These are phyloP conservation scores for Carallia pectinifolia DNA, from an alignment of 345 rosid genomes.

Conservation along the genomic window DNA sequence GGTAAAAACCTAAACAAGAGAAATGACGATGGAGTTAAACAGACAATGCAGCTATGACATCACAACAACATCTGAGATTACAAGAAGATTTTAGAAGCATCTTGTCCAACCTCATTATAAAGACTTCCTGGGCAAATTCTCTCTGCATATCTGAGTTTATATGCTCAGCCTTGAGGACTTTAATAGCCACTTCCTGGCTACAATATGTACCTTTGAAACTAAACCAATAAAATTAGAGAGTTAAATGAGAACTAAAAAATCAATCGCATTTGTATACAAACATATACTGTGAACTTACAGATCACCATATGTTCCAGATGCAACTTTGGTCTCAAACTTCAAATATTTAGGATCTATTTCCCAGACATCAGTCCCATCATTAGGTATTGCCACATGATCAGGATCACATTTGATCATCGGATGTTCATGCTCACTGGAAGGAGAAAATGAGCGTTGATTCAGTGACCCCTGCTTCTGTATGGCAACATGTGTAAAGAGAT, in stretches of 20 bases:
- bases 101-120: conserved; percentile 76
- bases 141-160: conserved; percentile 74
- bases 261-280: conserved; percentile 7
- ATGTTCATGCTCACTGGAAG: conserved; percentile 43
- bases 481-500: conserved; percentile 21
- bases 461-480: conserved; percentile 60
- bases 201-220: conserved; percentile 94
- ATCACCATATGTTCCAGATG: conserved; percentile 97
- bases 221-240: conserved; percentile 15
- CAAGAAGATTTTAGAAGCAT: neutral
- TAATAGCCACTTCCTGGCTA: conserved; percentile 97
- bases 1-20: too few relatives aligned
- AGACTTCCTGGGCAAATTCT: conserved; percentile 98
- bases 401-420: conserved; percentile 28
- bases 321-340: conserved; percentile 77
- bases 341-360: conserved; percentile 73
- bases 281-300: conserved; percentile 54
- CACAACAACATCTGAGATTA: neutral
- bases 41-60: neutral
- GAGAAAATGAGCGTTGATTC: conserved; percentile 46
- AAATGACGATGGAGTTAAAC: neutral
- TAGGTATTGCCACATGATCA: conserved; percentile 73
- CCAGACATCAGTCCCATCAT: conserved; percentile 96
- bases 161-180: conserved; percentile 89
- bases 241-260: conserved; percentile 5